Conservation (phyloP, 2,329 filamentous ascomycete genomes). For the Colletotrichum caudatum region DNA sequence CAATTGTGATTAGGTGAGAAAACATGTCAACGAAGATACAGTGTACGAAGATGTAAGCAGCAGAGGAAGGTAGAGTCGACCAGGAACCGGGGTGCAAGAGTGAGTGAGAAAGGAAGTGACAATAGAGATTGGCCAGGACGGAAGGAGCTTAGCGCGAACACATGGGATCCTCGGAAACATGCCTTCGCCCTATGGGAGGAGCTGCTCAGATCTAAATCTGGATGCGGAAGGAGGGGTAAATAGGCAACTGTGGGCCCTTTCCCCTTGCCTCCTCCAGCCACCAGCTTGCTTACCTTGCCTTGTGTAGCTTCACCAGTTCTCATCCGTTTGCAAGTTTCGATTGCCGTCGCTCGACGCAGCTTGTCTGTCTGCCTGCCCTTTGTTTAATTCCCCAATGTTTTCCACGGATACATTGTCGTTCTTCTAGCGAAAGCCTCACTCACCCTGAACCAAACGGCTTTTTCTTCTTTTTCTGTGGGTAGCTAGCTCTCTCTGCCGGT, state of each 20-base stretch:
- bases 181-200: constrained; percentile 21
- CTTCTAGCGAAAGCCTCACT: not conserved
- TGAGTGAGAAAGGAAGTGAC: not conserved
- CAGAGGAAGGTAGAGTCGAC: constrained; percentile 19
- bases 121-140: constrained; percentile 23
- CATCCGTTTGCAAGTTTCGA: not conserved
- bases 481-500: not conserved
- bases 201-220: constrained; percentile 12
- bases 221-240: constrained; percentile 32
- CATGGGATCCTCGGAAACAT: constrained; percentile 21
- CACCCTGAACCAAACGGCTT: not conserved
- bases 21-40: not conserved
- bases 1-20: not conserved
- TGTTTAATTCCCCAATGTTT: not conserved
- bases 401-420: not conserved
- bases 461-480: too few relatives aligned
- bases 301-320: too few relatives aligned
- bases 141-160: constrained; percentile 15
- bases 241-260: constrained; percentile 26
- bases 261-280: constrained; percentile 6
- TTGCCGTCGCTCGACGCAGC: constrained; percentile 7
- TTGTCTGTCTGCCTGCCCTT: not conserved
- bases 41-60: constrained; percentile 26
- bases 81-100: constrained; percentile 26
- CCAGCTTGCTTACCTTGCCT: not conserved